Percentiles rank a stretch among this genome's conserved stretches.
Evolutionary conservation across 495 filamentous ascomycete species (phyloP).

Genomic region (Podospora tetraspora): DNA sequence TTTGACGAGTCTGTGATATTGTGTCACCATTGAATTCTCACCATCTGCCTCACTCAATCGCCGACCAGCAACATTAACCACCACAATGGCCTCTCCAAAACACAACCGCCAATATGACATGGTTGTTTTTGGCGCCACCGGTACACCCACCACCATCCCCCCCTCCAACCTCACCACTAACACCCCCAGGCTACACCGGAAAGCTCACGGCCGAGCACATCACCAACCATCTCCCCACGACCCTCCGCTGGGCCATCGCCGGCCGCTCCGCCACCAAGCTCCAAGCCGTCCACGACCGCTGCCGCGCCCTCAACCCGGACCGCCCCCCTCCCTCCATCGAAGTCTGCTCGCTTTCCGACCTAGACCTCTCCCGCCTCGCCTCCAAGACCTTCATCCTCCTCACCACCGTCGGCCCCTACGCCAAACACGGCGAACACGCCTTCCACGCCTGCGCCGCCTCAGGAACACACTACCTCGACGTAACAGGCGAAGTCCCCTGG

Average conservation of each 20-base stretch:
- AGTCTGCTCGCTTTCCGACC: slow-evolving; percentile 56
- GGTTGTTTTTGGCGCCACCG: slow-evolving; percentile 70
- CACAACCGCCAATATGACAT: slow-evolving; percentile 69
- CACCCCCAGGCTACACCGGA: slow-evolving; percentile 75
- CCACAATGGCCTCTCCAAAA: slow-evolving; percentile 38
- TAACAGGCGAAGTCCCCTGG: slow-evolving; percentile 84
- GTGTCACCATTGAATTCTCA: not conserved
- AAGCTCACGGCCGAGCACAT: slow-evolving; percentile 73
- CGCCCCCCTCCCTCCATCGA: slow-evolving; percentile 64
- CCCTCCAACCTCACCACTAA: not conserved
- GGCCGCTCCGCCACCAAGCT: slow-evolving; percentile 75
- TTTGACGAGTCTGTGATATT: not conserved
- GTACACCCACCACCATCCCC: slow-evolving; percentile 48
- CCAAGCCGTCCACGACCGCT: slow-evolving; percentile 57
- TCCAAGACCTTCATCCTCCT: slow-evolving; percentile 74
- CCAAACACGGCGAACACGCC: slow-evolving; percentile 68
- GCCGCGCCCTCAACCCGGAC: slow-evolving; percentile 63
- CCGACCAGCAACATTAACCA: not conserved
- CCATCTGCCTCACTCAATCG: not conserved
- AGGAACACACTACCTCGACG: slow-evolving; percentile 90
- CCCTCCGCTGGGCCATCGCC: slow-evolving; percentile 84
- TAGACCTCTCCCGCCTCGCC: slow-evolving; percentile 60
- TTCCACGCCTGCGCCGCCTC: slow-evolving; percentile 82
- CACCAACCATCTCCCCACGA: slow-evolving; percentile 63
- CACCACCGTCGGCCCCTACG: slow-evolving; percentile 81